phyloP scores from a whole-genome alignment of 2,329 filamentous ascomycete genomes.

The Passalora sequoiae region DNA sequence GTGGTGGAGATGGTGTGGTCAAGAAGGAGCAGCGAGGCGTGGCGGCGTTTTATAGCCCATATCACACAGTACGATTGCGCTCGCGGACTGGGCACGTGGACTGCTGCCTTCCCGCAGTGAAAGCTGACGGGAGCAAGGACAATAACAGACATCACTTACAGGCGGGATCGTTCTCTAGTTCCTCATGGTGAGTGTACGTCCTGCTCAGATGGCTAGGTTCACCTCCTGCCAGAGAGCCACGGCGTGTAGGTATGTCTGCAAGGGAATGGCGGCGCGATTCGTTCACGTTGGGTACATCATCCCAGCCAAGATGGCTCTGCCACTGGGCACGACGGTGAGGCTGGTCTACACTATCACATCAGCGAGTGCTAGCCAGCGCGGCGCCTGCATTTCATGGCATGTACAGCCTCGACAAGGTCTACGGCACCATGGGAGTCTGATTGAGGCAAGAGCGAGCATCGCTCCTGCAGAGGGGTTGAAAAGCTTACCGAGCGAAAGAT shows the following conservation, averaged over 20 bases:
- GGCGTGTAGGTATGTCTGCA: conserved; percentile 43
- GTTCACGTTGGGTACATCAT: conserved; percentile 56
- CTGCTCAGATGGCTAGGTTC: conserved; percentile 21
- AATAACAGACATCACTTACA: conserved; percentile 13
- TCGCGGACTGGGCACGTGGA: conserved; percentile 3
- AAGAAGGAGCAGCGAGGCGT: not conserved
- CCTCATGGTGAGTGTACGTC: conserved; percentile 19
- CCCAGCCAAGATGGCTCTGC: conserved; percentile 66
- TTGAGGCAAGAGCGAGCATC: too few species aligned
- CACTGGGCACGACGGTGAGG: conserved; percentile 46
- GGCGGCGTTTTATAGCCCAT: not conserved
- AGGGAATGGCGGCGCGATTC: conserved; percentile 79
- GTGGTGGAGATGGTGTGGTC: not conserved
- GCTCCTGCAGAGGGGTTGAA: too few species aligned
- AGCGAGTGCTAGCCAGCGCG: conserved; percentile 4
- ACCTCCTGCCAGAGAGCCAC: conserved; percentile 32
- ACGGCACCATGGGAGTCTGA: too few species aligned
- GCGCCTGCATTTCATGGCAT: conserved; percentile 6
- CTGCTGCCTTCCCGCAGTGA: conserved; percentile 4
- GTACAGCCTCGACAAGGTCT: not conserved
- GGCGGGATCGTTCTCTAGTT: conserved; percentile 14
- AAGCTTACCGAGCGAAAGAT: conserved; percentile 27
- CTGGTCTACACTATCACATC: conserved; percentile 21
- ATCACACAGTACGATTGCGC: not conserved
- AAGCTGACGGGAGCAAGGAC: conserved; percentile 1